Evolutionary conservation across 2,329 filamentous ascomycete species (phyloP).

Genomic region (Colletotrichum sp.): DNA sequence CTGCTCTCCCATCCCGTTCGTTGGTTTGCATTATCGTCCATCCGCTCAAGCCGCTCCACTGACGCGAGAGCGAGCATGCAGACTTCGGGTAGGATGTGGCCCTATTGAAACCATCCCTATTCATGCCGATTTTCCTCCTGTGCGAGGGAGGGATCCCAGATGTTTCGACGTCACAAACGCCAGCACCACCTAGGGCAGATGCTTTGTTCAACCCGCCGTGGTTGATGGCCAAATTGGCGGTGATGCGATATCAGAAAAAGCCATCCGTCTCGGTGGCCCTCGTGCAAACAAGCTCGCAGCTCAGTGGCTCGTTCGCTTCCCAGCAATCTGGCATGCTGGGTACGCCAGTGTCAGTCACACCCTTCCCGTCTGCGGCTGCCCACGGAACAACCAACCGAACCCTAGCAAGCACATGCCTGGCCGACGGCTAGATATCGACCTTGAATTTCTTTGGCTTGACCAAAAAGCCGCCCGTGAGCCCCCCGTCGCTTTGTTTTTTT

Average conservation of each 20-base stretch:
- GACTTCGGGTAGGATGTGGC: neutral
- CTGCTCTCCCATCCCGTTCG: neutral
- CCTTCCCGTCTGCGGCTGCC: constrained; percentile 2
- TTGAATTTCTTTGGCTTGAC: neutral
- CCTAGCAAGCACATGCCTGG: constrained; percentile 3
- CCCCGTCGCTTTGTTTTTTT: neutral
- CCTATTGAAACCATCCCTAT: neutral
- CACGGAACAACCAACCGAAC: constrained; percentile 13
- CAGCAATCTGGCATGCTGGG: neutral
- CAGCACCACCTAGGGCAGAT: neutral
- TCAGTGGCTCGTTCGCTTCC: constrained; percentile 15
- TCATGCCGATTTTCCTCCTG: neutral
- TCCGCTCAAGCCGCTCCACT: constrained; percentile 3
- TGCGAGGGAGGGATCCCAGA: neutral
- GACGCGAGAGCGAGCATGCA: neutral
- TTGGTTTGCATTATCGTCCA: neutral
- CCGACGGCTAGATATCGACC: neutral
- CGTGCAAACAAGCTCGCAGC: constrained; percentile 20
- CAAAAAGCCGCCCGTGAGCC: neutral
- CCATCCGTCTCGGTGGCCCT: constrained; percentile 7
- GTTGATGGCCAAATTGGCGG: neutral
- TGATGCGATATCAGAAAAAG: constrained; percentile 1
- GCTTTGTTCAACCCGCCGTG: neutral
- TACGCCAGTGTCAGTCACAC: neutral
- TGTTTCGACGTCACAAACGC: neutral